Evolutionary conservation across 164 flowering plant genomes (phyloP).

Genomic region (Tetracentron sinense): DNA sequence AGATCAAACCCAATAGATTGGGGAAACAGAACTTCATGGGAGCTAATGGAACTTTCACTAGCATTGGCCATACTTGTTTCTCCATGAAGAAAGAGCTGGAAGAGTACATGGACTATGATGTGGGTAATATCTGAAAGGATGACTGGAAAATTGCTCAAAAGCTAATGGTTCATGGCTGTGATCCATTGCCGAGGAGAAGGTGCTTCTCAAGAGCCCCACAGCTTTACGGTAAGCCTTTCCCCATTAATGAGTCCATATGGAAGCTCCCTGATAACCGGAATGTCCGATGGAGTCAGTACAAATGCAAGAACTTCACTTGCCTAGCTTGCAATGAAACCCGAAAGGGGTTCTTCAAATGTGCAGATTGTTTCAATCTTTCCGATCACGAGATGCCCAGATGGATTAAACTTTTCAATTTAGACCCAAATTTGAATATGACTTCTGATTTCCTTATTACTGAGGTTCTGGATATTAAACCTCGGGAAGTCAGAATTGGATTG

Average conservation of each 20-base stretch:
- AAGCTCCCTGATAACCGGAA: constrained; percentile 58
- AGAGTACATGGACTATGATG: constrained; percentile 71
- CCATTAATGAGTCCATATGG: constrained; percentile 56
- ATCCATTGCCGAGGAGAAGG: constrained; percentile 67
- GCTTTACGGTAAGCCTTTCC: constrained; percentile 46
- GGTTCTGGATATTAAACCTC: constrained; percentile 47
- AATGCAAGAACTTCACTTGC: constrained; percentile 69
- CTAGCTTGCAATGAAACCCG: constrained; percentile 36
- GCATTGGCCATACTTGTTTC: constrained; percentile 75
- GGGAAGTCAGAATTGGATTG: constrained; percentile 58
- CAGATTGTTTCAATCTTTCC: constrained; percentile 62
- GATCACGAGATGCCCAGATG: constrained; percentile 57
- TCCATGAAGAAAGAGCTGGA: constrained; percentile 61
- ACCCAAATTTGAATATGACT: constrained; percentile 29
- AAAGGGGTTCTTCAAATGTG: constrained; percentile 71
- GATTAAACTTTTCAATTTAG: constrained; percentile 26
- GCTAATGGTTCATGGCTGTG: constrained; percentile 76
- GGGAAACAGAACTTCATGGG: constrained; percentile 82
- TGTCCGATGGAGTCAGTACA: constrained; percentile 66
- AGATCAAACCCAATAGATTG: constrained; percentile 62
- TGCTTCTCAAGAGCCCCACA: constrained; percentile 61
- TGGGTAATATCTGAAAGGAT: constrained; percentile 65
- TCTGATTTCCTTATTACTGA: constrained; percentile 53
- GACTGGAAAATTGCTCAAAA: constrained; percentile 70
- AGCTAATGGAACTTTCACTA: constrained; percentile 67